Base-by-base conservation (phyloP, 108 stramenopile species). In the Craspedostauros australis region DNA sequence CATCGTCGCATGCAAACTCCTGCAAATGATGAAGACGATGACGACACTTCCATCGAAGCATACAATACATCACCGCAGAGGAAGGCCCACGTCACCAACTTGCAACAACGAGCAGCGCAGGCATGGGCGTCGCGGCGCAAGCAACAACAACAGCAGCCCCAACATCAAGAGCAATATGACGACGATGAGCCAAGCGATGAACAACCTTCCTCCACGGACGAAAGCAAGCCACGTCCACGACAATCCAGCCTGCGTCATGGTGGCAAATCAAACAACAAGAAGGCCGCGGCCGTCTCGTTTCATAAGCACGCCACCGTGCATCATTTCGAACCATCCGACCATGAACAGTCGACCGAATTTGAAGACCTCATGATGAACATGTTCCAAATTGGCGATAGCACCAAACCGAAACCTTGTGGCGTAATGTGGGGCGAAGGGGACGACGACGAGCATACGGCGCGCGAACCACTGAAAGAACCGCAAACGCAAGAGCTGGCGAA, bases 71-170 rank as follows among this genome's bases (percentile, higher is more conserved):
- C 11, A 20, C 14, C n/a, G n/a, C n/a, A n/a, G n/a, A n/a, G n/a
- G n/a, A n/a, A 24, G 26, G 24, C 24, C 12, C 21, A 44, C 2
- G 18, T 39, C 23, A 55, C 36, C n/a, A 49, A 1, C 34, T 39
- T 66, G 25, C 65, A 66, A 37, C 42, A 66, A 27, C 65, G 68
- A 50, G 21, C 60, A 19, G 36, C 61, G 20, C 68, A 70, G 36
- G 68, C 60, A 50, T 70, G 68, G 68, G 50, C 57, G 37, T 54
- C 41, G 11, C 49, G 60, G 14, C 54, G 50, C 43, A 54, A 56
- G 47, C 52, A 57, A n/a, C n/a, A n/a, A n/a, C n/a, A n/a, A n/a
- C n/a, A n/a, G n/a, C n/a, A n/a, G n/a, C n/a, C n/a, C n/a, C n/a
- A n/a, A n/a, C n/a, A n/a, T n/a, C n/a, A n/a, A n/a, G n/a, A n/a